Evolutionary conservation across 2,329 filamentous ascomycete species (phyloP), one percentile per base, ranked within the genome.

Genomic region (Claviceps cyperi): DNA sequence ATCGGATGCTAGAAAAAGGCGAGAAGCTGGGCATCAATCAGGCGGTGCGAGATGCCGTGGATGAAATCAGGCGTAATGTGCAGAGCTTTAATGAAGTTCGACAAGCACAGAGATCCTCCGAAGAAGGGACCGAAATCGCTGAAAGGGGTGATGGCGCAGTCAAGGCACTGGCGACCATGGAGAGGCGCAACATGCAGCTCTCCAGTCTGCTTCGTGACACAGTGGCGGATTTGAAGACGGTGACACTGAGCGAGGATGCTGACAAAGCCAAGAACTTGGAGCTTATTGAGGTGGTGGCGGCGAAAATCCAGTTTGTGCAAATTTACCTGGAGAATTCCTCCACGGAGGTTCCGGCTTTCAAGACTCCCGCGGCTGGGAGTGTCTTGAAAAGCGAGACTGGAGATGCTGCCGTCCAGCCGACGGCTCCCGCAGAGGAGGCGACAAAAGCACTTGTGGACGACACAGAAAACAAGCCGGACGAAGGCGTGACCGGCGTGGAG

Each of bases 11-110:
- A 36, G 81, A 86, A 58, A 75, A 79, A 35, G 77, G 86, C 48
- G 84, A 90, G 64, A 83, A 80, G 59, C 79, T 89, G 54, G 85
- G 85, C 6, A 83, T 92, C 50, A 89, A 88, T 60, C 83, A 85
- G 63, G 85, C 83, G 0, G 80, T 92, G 6, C 77, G 86, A n/a
- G 85, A 86, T 56, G 86, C 86, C 17, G 77, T 92, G 60, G 83
- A 81, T 8, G 87, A 94, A 64, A 83, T 91, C 47, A 78, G 78
- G 52, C 84, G 84, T 58, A 89, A 88, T 56, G 78, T 90, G 56
- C 77, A 84, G 58, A 76, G 75, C 32, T 71, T 84, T 35, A 82
- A 86, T 54, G 76, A 78, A 51, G 69, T 72, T 2, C 69, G 74
- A 35, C 70, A 67, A 32, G 63, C 67, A 14, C 66, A 69, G 21